phyloP scores from a whole-genome alignment of 176 grass and related monocot genomes.

The Carex scoparia region DNA sequence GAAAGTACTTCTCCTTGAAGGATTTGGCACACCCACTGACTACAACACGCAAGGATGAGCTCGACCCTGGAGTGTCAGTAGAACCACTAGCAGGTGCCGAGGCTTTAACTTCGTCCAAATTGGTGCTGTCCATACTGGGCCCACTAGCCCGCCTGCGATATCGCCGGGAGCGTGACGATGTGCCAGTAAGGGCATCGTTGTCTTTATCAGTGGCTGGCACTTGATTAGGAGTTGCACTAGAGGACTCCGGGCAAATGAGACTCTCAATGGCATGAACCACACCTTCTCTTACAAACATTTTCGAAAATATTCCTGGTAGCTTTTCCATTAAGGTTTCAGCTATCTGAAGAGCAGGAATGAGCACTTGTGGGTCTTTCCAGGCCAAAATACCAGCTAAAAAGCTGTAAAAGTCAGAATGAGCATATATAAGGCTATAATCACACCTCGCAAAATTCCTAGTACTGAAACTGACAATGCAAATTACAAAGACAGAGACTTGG shows the following conservation, averaged over 20 bases:
- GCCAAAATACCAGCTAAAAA: conserved; percentile 86
- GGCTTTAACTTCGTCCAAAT: conserved; percentile 48
- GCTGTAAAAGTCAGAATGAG: conserved; percentile 31
- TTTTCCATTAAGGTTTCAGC: conserved; percentile 88
- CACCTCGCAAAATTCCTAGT: conserved; percentile 1
- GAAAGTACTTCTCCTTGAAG: conserved; percentile 83
- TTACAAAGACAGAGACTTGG: not conserved
- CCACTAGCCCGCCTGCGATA: conserved; percentile 41
- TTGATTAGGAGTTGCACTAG: conserved; percentile 38
- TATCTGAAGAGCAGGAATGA: conserved; percentile 85
- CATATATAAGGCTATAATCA: not conserved
- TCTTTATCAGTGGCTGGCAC: conserved; percentile 17
- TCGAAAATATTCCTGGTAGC: conserved; percentile 71
- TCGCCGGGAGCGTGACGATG: conserved; percentile 61
- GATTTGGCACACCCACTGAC: conserved; percentile 62
- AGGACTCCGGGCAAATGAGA: conserved; percentile 48
- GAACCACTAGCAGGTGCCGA: conserved; percentile 22
- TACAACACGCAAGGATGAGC: conserved; percentile 43
- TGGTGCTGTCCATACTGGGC: conserved; percentile 34
- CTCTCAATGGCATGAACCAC: conserved; percentile 83
- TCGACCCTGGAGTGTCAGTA: conserved; percentile 36
- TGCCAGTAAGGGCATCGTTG: conserved; percentile 35
- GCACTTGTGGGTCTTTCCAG: conserved; percentile 78
- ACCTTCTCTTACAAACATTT: conserved; percentile 88
- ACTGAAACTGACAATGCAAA: not conserved